A percentile compares a stretch with the other conserved stretches of the same genome.
phyloP scores from a whole-genome alignment of 2,329 filamentous ascomycete genomes.

The Alternaria sp. region DNA sequence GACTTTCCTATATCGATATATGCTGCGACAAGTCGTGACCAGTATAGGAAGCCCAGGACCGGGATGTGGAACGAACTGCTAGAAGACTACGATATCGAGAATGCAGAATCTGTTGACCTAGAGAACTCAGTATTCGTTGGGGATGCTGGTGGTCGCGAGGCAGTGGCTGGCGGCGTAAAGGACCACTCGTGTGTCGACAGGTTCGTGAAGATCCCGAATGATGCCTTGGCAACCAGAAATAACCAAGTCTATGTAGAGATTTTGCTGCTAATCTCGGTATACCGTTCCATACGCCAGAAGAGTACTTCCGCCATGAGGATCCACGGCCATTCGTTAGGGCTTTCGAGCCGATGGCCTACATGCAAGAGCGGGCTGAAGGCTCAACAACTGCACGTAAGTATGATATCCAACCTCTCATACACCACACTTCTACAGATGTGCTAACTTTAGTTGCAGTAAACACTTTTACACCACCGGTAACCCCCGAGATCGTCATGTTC shows the following conservation, averaged over 20 bases:
- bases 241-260: slow-evolving; percentile 58
- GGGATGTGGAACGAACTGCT: slow-evolving; percentile 86
- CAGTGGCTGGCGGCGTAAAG: slow-evolving; percentile 52
- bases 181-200: slow-evolving; percentile 70
- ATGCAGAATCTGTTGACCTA: slow-evolving; percentile 69
- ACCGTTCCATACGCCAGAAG: slow-evolving; percentile 84
- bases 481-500: slow-evolving; percentile 81
- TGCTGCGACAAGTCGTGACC: slow-evolving; percentile 83
- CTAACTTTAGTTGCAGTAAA: slow-evolving; percentile 39
- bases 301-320: slow-evolving; percentile 80
- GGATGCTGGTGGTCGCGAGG: slow-evolving; percentile 73
- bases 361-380: slow-evolving; percentile 30
- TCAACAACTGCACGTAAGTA: slow-evolving; percentile 47
- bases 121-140: slow-evolving; percentile 84
- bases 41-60: slow-evolving; percentile 83
- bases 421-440: slow-evolving; percentile 12
- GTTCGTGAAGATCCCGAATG: slow-evolving; percentile 46
- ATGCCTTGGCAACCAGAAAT: slow-evolving; percentile 12
- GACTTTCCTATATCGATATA: slow-evolving; percentile 83
- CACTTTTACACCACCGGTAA: slow-evolving; percentile 67
- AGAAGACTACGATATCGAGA: slow-evolving; percentile 60
- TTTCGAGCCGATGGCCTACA: slow-evolving; percentile 71
- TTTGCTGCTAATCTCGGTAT: slow-evolving; percentile 88
- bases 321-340: slow-evolving; percentile 71
- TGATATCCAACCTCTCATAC: slow-evolving; percentile 28